phyloP scores from a whole-genome alignment of 805 yeast genomes.

The Ogataea haglerorum region DNA sequence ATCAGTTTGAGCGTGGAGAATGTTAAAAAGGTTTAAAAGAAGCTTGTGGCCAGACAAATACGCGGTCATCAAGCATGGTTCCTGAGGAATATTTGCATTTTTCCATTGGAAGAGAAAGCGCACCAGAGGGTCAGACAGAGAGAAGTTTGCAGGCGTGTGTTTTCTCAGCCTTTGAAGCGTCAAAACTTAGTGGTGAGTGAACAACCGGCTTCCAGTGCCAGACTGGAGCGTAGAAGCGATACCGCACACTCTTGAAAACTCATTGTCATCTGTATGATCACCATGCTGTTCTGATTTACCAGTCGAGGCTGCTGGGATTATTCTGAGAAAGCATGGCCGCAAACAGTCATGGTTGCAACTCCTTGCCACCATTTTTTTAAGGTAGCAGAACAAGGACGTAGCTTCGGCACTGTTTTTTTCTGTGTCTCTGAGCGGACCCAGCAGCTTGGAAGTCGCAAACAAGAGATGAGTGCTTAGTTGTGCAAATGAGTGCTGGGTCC shows the following conservation, averaged over 20 bases:
- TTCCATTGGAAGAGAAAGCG: conserved; percentile 6
- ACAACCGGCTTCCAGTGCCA: background rate
- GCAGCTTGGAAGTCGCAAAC: conserved; percentile 5
- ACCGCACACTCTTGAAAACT: conserved; percentile 9
- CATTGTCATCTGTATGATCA: conserved; percentile 7
- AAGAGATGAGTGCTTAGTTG: background rate
- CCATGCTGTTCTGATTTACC: conserved; percentile 13
- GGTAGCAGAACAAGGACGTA: conserved; percentile 13
- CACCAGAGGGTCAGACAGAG: conserved; percentile 5
- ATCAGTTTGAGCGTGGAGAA: background rate
- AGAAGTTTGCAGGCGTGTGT: background rate
- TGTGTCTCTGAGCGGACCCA: conserved; percentile 3
- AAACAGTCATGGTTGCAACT: background rate
- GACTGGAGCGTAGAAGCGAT: conserved; percentile 13
- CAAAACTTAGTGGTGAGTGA: conserved; percentile 6
- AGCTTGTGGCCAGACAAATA: too few relatives aligned
- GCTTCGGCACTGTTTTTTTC: background rate
- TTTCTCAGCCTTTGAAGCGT: conserved; percentile 8
- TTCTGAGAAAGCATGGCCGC: background rate
- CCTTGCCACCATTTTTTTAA: conserved; percentile 9
- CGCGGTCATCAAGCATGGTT: conserved; percentile 4
- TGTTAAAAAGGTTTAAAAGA: too few relatives aligned
- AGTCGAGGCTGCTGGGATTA: conserved; percentile 7
- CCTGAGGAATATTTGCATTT: conserved; percentile 4
- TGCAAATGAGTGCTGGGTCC: background rate